Evolutionary conservation across 805 yeast species (phyloP).

Genomic region (Spathaspora gorwiae): DNA sequence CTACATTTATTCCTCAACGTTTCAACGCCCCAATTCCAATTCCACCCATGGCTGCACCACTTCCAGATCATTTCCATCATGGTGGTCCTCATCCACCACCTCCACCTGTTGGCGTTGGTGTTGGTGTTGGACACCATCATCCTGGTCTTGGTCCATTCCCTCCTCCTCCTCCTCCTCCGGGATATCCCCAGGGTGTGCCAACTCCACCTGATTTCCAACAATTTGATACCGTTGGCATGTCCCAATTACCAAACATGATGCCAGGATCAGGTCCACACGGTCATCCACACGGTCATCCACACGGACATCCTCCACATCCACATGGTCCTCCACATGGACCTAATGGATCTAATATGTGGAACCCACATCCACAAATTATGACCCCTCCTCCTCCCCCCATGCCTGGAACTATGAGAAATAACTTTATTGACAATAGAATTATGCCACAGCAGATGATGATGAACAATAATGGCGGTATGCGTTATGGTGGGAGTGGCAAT

Average conservation of each 20-base stretch:
- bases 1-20: not conserved
- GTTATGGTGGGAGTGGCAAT: not conserved
- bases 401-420: not conserved
- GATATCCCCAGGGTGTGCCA: constrained; percentile 1
- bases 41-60: constrained; percentile 14
- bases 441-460: not conserved
- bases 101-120: constrained; percentile 7
- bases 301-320: constrained; percentile 2
- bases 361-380: constrained; percentile 7
- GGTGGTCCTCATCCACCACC: constrained; percentile 15
- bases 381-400: constrained; percentile 1
- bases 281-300: not conserved
- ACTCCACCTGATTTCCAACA: constrained; percentile 3
- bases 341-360: constrained; percentile 16
- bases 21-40: not conserved
- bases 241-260: not conserved
- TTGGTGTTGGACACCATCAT: not conserved
- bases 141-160: not conserved
- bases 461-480: not conserved
- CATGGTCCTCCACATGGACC: too few species aligned
- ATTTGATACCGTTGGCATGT: not conserved
- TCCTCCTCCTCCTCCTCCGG: constrained; percentile 1
- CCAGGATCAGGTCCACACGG: not conserved
- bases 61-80: constrained; percentile 17
- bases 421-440: not conserved